Conservation (phyloP, 805 yeast genomes). For the Suhomyces vadensis region DNA sequence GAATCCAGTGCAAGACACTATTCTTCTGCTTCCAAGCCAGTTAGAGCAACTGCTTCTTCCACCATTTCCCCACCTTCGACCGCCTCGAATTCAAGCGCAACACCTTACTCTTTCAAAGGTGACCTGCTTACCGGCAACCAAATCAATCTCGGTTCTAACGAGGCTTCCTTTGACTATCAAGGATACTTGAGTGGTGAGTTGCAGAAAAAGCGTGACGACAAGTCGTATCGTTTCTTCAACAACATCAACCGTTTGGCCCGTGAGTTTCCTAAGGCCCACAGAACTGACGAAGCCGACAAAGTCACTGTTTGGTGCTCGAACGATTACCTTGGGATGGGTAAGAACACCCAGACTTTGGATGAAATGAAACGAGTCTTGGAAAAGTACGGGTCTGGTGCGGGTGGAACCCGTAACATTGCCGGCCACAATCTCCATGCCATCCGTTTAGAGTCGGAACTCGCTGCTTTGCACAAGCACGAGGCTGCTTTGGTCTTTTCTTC, state of each 20-base stretch:
- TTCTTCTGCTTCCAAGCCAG: constrained; percentile 48
- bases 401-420: constrained; percentile 98
- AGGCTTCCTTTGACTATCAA: constrained; percentile 64
- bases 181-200: constrained; percentile 70
- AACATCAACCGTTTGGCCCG: constrained; percentile 93
- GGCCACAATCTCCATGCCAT: constrained; percentile 95
- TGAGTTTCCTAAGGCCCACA: constrained; percentile 93
- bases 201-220: constrained; percentile 74
- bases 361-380: constrained; percentile 80
- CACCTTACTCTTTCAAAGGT: constrained; percentile 35
- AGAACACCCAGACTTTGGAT: constrained; percentile 66
- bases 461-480: constrained; percentile 89
- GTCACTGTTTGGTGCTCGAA: constrained; percentile 99
- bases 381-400: constrained; percentile 97
- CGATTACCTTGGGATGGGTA: constrained; percentile 95
- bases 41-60: constrained; percentile 46
- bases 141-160: constrained; percentile 45
- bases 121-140: constrained; percentile 25
- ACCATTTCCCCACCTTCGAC: constrained; percentile 41
- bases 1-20: constrained; percentile 39
- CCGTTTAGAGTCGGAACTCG: constrained; percentile 79
- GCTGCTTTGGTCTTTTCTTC: constrained; percentile 94
- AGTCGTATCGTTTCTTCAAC: constrained; percentile 93
- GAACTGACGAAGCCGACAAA: constrained; percentile 68
- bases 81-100: constrained; percentile 21